Percentiles rank a stretch among this genome's conserved stretches.
Evolutionary conservation across 768 basidiomycete species (phyloP).

Genomic region (Mycena latifolia): DNA sequence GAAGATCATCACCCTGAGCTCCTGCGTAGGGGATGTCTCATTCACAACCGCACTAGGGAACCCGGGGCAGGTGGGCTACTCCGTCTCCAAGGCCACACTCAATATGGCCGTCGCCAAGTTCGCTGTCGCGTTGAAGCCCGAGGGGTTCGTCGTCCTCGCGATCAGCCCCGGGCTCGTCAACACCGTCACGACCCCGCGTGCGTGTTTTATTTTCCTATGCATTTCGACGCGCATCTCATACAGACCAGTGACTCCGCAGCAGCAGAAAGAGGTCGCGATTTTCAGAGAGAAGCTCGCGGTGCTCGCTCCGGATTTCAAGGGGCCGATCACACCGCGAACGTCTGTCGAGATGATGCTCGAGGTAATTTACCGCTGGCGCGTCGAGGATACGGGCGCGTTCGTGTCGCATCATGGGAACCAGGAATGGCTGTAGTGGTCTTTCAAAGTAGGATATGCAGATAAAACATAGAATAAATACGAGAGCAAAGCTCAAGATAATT

Average conservation of each 20-base stretch:
- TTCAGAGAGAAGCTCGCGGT: background rate
- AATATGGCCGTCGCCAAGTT: slow-evolving; percentile 53
- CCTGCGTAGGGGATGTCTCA: slow-evolving; percentile 45
- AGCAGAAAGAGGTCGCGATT: background rate
- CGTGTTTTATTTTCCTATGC: background rate
- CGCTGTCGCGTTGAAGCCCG: slow-evolving; percentile 42
- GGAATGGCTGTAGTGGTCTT: slow-evolving; percentile 12
- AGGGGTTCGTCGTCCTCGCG: slow-evolving; percentile 52
- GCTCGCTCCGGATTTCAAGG: slow-evolving; percentile 22
- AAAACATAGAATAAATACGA: too few relatives aligned
- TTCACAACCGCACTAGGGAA: slow-evolving; percentile 33
- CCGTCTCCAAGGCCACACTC: slow-evolving; percentile 51
- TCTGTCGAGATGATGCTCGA: slow-evolving; percentile 21
- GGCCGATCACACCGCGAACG: slow-evolving; percentile 18
- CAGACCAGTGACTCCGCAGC: too few relatives aligned
- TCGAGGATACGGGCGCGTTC: slow-evolving; percentile 26
- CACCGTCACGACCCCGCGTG: slow-evolving; percentile 32
- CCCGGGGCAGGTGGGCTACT: slow-evolving; percentile 40
- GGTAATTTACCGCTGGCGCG: slow-evolving; percentile 13
- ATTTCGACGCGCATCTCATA: too few relatives aligned
- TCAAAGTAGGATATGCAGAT: too few relatives aligned
- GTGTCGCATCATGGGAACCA: slow-evolving; percentile 31
- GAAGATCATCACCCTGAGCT: slow-evolving; percentile 50
- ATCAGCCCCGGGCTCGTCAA: slow-evolving; percentile 54
- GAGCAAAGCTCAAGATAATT: too few relatives aligned